These are phyloP conservation scores for Metschnikowia continentalis DNA, from an alignment of 805 yeast genomes.

Conservation along the genomic window DNA sequence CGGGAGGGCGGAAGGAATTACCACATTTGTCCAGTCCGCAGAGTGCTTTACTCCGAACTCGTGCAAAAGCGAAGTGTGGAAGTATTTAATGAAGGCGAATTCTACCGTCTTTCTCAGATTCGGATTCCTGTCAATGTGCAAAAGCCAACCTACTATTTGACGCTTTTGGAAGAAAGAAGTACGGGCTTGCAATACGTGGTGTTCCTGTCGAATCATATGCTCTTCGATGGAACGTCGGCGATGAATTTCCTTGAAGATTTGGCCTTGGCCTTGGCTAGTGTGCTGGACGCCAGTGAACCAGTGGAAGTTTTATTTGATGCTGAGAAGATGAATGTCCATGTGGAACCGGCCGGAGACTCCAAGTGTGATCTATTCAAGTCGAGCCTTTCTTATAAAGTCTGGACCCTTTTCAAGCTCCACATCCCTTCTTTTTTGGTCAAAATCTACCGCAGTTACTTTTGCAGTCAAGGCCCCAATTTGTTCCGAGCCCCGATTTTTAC, in stretches of 20 bases:
- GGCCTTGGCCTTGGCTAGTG: neutral
- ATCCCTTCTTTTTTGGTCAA: conserved; percentile 4
- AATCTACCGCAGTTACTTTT: conserved; percentile 1
- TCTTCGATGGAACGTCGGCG: conserved; percentile 15
- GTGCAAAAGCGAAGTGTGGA: conserved; percentile 3
- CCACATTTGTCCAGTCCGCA: conserved; percentile 3
- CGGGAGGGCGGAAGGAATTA: conserved; percentile 9
- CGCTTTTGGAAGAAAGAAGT: neutral
- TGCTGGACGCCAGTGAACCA: neutral
- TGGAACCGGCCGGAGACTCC: neutral
- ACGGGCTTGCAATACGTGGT: conserved; percentile 7
- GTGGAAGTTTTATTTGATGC: conserved; percentile 5
- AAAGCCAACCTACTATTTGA: conserved; percentile 8
- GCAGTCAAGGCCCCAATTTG: conserved; percentile 7
- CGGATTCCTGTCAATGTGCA: conserved; percentile 8
- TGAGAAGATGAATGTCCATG: neutral
- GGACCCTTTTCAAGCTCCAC: neutral
- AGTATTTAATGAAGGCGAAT: conserved; percentile 2
- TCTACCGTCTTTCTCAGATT: conserved; percentile 2
- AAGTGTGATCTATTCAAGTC: conserved; percentile 7
- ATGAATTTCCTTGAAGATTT: conserved; percentile 12
- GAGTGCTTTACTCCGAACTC: conserved; percentile 8
- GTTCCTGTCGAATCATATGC: conserved; percentile 12
- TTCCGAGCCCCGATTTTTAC: conserved; percentile 7
- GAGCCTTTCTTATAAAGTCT: neutral